These are phyloP conservation scores for Neurospora sp. DNA, from an alignment of 495 filamentous ascomycete species.

Conservation along the genomic window DNA sequence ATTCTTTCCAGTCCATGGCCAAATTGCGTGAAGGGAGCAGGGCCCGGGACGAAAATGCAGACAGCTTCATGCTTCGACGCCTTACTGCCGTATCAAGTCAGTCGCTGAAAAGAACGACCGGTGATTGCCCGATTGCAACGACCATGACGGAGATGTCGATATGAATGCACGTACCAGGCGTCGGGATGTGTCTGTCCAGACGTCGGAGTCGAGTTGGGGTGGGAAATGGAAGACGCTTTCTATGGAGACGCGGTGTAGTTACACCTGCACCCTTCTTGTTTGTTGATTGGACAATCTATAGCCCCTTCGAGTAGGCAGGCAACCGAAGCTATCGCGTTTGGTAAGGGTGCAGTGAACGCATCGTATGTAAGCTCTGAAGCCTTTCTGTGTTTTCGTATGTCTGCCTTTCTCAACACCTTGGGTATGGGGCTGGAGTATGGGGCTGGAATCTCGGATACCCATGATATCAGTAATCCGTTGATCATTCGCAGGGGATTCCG, in stretches of 20 bases:
- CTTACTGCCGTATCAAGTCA: neutral
- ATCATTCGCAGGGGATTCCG: neutral
- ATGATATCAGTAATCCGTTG: neutral
- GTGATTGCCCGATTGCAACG: neutral
- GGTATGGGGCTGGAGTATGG: neutral
- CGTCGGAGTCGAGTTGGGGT: neutral
- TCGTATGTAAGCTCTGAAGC: neutral
- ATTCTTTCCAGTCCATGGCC: conserved; percentile 2
- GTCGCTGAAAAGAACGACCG: neutral
- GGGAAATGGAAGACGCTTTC: neutral
- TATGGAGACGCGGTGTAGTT: neutral
- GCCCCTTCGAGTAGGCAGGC: neutral
- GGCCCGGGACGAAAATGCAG: neutral
- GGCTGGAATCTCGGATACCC: neutral
- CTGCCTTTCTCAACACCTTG: neutral
- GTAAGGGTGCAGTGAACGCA: neutral
- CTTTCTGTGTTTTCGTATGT: neutral
- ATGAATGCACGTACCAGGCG: neutral
- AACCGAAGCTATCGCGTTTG: neutral
- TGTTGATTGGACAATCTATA: neutral
- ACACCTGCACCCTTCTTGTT: neutral
- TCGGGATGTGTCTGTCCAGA: neutral
- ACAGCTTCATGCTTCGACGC: neutral
- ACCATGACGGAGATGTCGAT: neutral
- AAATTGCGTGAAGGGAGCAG: neutral